Evolutionary conservation across 1,139 yeast species (phyloP).

Genomic region (Saccharomyces hybrid): DNA sequence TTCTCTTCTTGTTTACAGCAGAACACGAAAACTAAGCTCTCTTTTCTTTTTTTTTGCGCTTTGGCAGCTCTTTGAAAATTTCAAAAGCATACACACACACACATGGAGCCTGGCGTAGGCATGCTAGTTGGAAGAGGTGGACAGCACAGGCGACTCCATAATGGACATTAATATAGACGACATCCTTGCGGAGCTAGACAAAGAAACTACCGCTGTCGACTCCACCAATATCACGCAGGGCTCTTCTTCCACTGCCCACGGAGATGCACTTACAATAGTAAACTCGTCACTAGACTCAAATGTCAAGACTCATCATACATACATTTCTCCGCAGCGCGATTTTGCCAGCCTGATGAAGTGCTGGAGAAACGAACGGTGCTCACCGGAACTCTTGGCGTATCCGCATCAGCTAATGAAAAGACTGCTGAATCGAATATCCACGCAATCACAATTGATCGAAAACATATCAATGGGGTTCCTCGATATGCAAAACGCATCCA

Average conservation of each 20-base stretch:
- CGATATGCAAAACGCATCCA: slow-evolving; percentile 13
- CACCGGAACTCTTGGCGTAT: slow-evolving; percentile 77
- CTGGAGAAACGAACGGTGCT: slow-evolving; percentile 79
- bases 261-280: slow-evolving; percentile 6
- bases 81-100: background rate
- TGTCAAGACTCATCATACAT: background rate
- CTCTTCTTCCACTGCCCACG: slow-evolving; percentile 6
- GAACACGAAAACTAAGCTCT: background rate
- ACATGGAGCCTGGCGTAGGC: background rate
- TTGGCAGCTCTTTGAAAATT: background rate
- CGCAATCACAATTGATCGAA: slow-evolving; percentile 68
- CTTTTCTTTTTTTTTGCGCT: background rate
- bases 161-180: slow-evolving; percentile 57
- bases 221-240: slow-evolving; percentile 6
- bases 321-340: slow-evolving; percentile 28
- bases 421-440: slow-evolving; percentile 50
- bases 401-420: slow-evolving; percentile 51
- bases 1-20: background rate
- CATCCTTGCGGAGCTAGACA: slow-evolving; percentile 56
- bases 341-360: slow-evolving; percentile 44
- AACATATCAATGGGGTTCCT: slow-evolving; percentile 45
- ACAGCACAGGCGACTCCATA: background rate
- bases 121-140: background rate
- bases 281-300: slow-evolving; percentile 10
- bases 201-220: slow-evolving; percentile 31